phyloP scores from a whole-genome alignment of 345 rosid species.

The Citrus maxima region DNA sequence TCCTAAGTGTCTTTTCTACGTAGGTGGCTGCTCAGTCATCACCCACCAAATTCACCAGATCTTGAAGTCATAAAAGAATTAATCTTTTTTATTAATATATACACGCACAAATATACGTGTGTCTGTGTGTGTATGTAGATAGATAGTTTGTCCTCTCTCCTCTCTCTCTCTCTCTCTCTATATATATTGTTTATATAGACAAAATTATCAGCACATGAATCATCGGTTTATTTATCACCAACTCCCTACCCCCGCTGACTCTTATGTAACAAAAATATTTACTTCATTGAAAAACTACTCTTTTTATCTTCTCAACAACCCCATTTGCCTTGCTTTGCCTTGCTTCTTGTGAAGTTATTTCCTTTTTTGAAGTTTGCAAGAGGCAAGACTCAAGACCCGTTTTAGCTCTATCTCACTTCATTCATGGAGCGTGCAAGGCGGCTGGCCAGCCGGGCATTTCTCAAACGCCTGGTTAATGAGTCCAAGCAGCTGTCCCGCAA shows the following conservation, averaged over 20 bases:
- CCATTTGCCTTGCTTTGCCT: neutral
- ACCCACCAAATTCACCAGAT: conserved; percentile 32
- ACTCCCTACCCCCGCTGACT: conserved; percentile 16
- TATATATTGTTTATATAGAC: conserved; percentile 11
- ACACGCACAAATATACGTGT: neutral
- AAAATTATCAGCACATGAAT: neutral
- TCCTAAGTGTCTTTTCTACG: conserved; percentile 31
- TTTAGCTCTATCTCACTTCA: neutral
- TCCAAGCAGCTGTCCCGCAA: conserved; percentile 44
- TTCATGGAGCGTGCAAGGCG: conserved; percentile 92
- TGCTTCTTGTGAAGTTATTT: neutral
- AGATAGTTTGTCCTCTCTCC: too few relatives aligned
- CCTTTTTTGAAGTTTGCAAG: neutral
- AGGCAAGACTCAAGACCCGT: neutral
- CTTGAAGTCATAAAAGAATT: conserved; percentile 13
- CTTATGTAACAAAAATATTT: conserved; percentile 26
- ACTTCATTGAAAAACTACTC: neutral
- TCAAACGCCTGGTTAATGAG: conserved; percentile 58
- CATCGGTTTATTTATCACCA: conserved; percentile 19
- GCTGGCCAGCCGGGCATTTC: conserved; percentile 77
- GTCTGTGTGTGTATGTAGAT: too few relatives aligned
- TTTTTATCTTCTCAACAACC: conserved; percentile 12
- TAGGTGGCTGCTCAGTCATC: conserved; percentile 28
- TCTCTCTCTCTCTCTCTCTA: too few relatives aligned
- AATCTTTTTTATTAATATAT: neutral